Base-by-base conservation (phyloP, 768 basidiomycete species). In the Leccinum variicolor region DNA sequence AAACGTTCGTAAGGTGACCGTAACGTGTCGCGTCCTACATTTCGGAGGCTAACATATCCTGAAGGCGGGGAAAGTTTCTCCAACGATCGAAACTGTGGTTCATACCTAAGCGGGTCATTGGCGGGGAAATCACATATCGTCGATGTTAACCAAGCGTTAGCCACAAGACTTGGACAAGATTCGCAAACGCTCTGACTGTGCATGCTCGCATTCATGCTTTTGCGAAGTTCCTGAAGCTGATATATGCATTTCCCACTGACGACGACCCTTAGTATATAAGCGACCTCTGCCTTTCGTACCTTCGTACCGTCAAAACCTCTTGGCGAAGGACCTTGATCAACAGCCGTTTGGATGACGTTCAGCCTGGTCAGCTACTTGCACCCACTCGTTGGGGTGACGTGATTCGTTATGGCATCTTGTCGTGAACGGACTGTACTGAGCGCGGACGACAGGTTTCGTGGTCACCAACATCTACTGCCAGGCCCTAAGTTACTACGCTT, bases 361-460 rank as follows among this genome's bases (percentile, higher is more conserved):
- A 39, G 17, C 17, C 36, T 39, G 17, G 17, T 39, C 36, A 39
- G 17, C 36, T 39, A 39, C 36, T n/a, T 39, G 36, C 17, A 14
- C 17, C 5, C 36, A 39, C 36, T 39, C 55, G 53, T 31, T 59
- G 60, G 56, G 57, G 47, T 28, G 14, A 49, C 6, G 9, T 49
- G 7, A 17, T 28, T 6, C 19, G 17, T 49, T 26, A 11, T 49
- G 25, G 43, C 29, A 29, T 10, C 4, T 11, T 14, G 10, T 49
- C 17, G 4, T 11, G 21, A 28, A 49, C n/a, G 54, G 26, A n/a
- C n/a, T 10, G 19, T 31, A 4, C 19, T 53, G 41, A 60, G 43
- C n/a, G 4, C n/a, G 34, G 45, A 6, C 14, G 19, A 47, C 36
- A 60, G 54, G 58, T 31, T 47, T 45, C 26, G 54, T 55, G 23